Conservation (phyloP, 2,329 filamentous ascomycete genomes). For the Penicillium nordicum region DNA sequence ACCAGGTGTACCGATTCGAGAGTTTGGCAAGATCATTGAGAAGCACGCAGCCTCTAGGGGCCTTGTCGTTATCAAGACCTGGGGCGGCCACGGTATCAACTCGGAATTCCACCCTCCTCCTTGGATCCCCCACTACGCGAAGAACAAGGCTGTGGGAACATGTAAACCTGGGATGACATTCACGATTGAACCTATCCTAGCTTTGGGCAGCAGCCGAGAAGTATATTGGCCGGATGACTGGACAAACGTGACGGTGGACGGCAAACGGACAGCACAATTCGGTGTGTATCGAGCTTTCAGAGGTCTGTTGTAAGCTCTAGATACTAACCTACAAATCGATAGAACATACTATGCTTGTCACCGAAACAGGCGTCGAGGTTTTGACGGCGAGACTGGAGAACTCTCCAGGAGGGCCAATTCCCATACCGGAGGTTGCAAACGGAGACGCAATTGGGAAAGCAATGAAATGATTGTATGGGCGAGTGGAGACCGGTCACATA, state of each 20-base stretch:
- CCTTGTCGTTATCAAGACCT: conserved; percentile 83
- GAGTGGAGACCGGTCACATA: background rate
- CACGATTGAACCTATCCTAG: conserved; percentile 95
- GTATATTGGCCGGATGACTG: conserved; percentile 95
- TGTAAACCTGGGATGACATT: conserved; percentile 94
- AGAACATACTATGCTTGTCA: conserved; percentile 77
- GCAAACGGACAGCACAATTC: conserved; percentile 88
- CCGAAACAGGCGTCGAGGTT: conserved; percentile 71
- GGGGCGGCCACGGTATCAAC: conserved; percentile 90
- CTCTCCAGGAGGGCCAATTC: conserved; percentile 67
- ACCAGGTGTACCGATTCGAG: conserved; percentile 78
- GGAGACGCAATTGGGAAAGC: background rate
- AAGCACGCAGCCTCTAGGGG: conserved; percentile 75
- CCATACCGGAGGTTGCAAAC: conserved; percentile 45
- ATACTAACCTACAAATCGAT: conserved; percentile 10
- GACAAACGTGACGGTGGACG: conserved; percentile 86
- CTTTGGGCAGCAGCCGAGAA: conserved; percentile 76
- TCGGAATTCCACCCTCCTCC: conserved; percentile 83
- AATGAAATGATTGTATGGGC: background rate
- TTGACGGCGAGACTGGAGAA: conserved; percentile 64
- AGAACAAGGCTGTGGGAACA: conserved; percentile 88
- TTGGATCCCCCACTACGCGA: conserved; percentile 89
- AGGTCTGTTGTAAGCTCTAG: background rate
- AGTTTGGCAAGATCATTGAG: conserved; percentile 87
- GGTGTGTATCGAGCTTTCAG: conserved; percentile 16